Evolutionary conservation across 83 land plant species (phyloP).

Genomic region (Picea abies): DNA sequence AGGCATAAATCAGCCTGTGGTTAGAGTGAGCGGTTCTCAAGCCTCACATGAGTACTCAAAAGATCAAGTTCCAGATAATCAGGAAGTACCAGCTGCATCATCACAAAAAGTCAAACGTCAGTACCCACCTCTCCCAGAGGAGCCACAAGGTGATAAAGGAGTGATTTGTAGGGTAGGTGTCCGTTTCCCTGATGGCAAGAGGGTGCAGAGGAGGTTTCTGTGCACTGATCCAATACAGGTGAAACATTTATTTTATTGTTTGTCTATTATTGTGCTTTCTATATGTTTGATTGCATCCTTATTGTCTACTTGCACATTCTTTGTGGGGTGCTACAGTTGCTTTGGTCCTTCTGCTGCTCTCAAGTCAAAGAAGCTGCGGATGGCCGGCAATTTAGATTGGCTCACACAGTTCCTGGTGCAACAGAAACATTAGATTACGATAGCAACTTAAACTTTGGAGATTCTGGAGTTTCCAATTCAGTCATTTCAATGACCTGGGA

Average conservation of each 20-base stretch:
- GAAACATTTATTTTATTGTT: not conserved
- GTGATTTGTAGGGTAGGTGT: slow-evolving; percentile 80
- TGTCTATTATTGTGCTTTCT: not conserved
- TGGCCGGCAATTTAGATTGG: slow-evolving; percentile 50
- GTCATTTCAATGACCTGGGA: slow-evolving; percentile 79
- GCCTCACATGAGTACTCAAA: slow-evolving; percentile 7
- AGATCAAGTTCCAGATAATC: slow-evolving; percentile 25
- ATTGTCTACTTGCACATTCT: not conserved
- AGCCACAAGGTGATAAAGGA: slow-evolving; percentile 65
- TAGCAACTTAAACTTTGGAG: slow-evolving; percentile 44
- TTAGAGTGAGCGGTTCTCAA: not conserved
- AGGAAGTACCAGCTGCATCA: slow-evolving; percentile 16
- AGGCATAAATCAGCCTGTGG: slow-evolving; percentile 29
- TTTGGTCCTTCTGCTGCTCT: slow-evolving; percentile 81
- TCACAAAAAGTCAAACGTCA: slow-evolving; percentile 23
- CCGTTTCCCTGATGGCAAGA: slow-evolving; percentile 92
- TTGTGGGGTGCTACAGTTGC: slow-evolving; percentile 44
- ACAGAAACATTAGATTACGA: slow-evolving; percentile 47
- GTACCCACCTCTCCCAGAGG: slow-evolving; percentile 89
- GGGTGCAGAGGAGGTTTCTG: slow-evolving; percentile 82
- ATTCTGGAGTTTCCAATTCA: slow-evolving; percentile 69
- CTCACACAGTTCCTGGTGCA: slow-evolving; percentile 73
- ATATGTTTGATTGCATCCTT: not conserved
- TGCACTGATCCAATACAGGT: slow-evolving; percentile 85
- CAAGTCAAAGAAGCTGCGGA: slow-evolving; percentile 49